phyloP scores from a whole-genome alignment of 2,329 filamentous ascomycete species.

The Cercospora zeae-maydis region DNA sequence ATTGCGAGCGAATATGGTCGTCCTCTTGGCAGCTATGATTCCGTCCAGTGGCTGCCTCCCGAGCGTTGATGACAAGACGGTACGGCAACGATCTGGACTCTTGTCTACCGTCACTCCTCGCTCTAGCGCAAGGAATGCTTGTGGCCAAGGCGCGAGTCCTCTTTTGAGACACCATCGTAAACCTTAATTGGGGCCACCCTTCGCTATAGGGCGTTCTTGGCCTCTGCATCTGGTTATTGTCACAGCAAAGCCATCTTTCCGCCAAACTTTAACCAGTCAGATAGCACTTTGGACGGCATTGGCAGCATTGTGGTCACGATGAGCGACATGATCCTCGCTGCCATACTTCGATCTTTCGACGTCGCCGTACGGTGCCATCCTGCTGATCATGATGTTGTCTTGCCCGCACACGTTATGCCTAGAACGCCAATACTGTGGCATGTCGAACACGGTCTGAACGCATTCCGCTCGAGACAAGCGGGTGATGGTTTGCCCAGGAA shows the following conservation, averaged over 20 bases:
- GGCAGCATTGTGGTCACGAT: background rate
- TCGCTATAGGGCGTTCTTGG: background rate
- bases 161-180: background rate
- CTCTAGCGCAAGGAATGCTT: background rate
- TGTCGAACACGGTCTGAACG: background rate
- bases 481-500: background rate
- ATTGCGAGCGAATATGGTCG: background rate
- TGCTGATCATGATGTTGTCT: background rate
- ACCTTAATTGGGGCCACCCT: background rate
- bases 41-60: background rate
- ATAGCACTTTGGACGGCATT: background rate
- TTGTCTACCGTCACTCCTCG: constrained; percentile 1
- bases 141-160: constrained; percentile 3
- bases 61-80: constrained; percentile 4
- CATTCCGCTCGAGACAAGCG: constrained; percentile 5
- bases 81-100: constrained; percentile 1
- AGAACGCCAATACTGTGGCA: constrained; percentile 18
- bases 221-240: background rate
- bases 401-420: background rate
- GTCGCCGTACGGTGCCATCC: background rate
- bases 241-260: background rate
- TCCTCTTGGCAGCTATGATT: background rate
- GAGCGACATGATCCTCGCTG: background rate
- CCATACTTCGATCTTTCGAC: background rate
- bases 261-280: background rate